Evolutionary conservation across 2,329 filamentous ascomycete genomes (phyloP).

Genomic region (Setomelanomma holmii): DNA sequence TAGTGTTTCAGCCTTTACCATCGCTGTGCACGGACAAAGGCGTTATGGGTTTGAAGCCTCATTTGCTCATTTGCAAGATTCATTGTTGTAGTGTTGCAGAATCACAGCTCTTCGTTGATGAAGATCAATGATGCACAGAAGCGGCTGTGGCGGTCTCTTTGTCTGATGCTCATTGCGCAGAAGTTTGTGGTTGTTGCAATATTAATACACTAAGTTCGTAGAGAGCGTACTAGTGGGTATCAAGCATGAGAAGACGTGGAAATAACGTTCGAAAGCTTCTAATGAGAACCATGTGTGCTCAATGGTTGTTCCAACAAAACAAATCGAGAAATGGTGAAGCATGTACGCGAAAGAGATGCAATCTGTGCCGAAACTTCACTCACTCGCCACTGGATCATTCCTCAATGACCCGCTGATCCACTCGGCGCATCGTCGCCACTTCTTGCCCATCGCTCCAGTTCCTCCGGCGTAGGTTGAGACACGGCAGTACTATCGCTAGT

Average conservation of each 20-base stretch:
- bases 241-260: slow-evolving; percentile 1
- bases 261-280: not conserved
- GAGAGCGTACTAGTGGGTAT: slow-evolving; percentile 30
- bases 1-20: not conserved
- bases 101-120: not conserved
- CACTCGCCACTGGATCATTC: not conserved
- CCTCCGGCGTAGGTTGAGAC: slow-evolving; percentile 44
- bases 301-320: not conserved
- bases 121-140: not conserved
- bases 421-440: slow-evolving; percentile 9
- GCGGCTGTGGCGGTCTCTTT: not conserved
- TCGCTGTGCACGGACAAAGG: not conserved
- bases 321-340: not conserved
- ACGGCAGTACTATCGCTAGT: slow-evolving; percentile 44
- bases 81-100: not conserved
- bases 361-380: slow-evolving; percentile 1
- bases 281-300: not conserved
- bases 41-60: not conserved
- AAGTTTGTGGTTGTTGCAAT: not conserved
- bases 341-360: slow-evolving; percentile 1
- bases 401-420: slow-evolving; percentile 23
- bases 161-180: no score
- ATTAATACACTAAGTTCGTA: slow-evolving; percentile 18
- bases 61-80: not conserved
- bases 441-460: slow-evolving; percentile 36